These are phyloP conservation scores for Mariannaea sp. DNA, from an alignment of 2,329 filamentous ascomycete genomes.

Conservation along the genomic window DNA sequence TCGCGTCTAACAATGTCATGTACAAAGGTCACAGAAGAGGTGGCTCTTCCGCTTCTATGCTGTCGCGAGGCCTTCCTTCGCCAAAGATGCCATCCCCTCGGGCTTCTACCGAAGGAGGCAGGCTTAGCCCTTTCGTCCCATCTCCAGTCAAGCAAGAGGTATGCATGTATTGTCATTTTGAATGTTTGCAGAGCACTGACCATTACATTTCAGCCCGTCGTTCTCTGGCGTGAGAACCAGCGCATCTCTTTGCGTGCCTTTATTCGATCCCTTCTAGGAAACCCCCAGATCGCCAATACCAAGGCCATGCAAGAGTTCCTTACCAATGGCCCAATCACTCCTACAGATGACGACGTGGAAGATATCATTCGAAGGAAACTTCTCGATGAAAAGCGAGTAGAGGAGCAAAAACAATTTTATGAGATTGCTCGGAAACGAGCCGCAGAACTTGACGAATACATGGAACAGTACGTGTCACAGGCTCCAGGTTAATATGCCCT, in stretches of 20 bases:
- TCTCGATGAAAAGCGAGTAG: conserved; percentile 84
- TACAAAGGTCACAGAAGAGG: conserved; percentile 32
- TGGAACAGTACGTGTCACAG: conserved; percentile 74
- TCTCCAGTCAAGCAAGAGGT: conserved; percentile 37
- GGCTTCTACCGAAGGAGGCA: conserved; percentile 41
- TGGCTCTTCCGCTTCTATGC: conserved; percentile 39
- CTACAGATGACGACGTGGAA: conserved; percentile 80
- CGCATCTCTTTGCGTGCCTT: conserved; percentile 90
- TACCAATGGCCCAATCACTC: conserved; percentile 69
- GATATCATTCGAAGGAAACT: conserved; percentile 81
- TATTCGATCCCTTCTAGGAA: conserved; percentile 82
- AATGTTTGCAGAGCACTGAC: conserved; percentile 31
- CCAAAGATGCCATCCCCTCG: conserved; percentile 40
- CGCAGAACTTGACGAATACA: conserved; percentile 93
- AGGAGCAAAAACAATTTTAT: conserved; percentile 93
- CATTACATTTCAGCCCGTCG: conserved; percentile 52
- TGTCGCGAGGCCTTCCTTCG: conserved; percentile 39
- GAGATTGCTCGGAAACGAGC: conserved; percentile 91
- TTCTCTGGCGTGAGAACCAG: conserved; percentile 85
- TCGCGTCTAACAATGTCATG: conserved; percentile 16
- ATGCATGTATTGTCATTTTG: conserved; percentile 26
- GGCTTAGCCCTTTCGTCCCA: conserved; percentile 33
- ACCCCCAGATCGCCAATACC: conserved; percentile 81
- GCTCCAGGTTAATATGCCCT: background rate
- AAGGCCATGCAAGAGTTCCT: conserved; percentile 86